Conservation (phyloP, 805 yeast genomes). For the Hanseniaspora hatyaiensis region DNA sequence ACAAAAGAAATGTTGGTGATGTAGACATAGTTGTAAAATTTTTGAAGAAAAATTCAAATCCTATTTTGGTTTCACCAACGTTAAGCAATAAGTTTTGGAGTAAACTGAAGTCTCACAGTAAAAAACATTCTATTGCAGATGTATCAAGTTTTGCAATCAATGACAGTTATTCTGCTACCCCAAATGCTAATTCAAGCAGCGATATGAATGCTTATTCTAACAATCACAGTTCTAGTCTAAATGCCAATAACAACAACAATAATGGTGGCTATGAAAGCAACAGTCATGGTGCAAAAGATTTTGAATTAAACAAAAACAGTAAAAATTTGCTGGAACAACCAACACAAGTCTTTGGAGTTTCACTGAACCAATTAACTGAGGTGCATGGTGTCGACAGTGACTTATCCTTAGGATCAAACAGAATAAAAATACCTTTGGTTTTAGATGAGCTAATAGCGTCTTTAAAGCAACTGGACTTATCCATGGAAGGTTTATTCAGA, state of each 20-base stretch:
- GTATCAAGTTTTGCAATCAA: not conserved
- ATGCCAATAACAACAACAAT: not conserved
- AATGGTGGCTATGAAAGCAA: constrained; percentile 24
- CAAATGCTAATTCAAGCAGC: too few species aligned
- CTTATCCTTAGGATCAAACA: constrained; percentile 70
- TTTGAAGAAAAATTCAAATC: constrained; percentile 26
- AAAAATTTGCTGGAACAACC: constrained; percentile 10
- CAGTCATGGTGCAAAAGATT: too few species aligned
- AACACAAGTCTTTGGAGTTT: constrained; percentile 61
- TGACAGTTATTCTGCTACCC: too few species aligned
- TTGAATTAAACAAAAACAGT: constrained; percentile 12
- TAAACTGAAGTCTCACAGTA: constrained; percentile 27
- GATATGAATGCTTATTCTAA: too few species aligned
- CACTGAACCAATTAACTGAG: constrained; percentile 54
- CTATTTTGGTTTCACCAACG: constrained; percentile 18
- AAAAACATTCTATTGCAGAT: not conserved
- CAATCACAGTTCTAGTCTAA: not conserved
- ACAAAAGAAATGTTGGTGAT: constrained; percentile 29
- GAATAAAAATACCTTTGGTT: constrained; percentile 69
- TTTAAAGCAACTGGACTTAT: constrained; percentile 80
- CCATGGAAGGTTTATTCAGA: constrained; percentile 91
- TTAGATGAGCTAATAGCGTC: constrained; percentile 78
- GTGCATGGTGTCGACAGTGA: constrained; percentile 74
- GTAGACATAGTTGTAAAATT: constrained; percentile 25
- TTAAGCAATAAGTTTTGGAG: constrained; percentile 32